A percentile compares a stretch with the other conserved stretches of the same genome.
Evolutionary conservation across 192 early-diverging fungal genomes (phyloP).

Genomic region (Coemansia sp.): DNA sequence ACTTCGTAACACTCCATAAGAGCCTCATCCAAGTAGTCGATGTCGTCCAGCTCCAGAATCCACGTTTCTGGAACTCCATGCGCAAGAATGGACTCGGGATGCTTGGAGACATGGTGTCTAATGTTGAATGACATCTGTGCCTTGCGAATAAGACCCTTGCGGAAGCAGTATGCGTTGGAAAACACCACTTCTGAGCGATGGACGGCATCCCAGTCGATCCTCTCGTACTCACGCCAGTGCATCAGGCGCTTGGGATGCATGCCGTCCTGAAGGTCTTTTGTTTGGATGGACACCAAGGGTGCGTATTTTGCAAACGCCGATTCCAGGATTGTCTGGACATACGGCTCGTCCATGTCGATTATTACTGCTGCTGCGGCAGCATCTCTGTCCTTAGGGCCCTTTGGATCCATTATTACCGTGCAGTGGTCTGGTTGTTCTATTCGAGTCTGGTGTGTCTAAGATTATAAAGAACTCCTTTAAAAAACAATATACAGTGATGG

Average conservation of each 20-base stretch:
- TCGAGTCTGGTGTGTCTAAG: too few species aligned
- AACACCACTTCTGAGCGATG: conserved; percentile 36
- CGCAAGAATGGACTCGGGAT: conserved; percentile 57
- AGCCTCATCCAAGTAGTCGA: conserved; percentile 68
- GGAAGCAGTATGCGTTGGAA: conserved; percentile 63
- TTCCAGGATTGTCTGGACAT: conserved; percentile 47
- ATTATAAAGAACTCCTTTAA: too few species aligned
- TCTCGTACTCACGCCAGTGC: conserved; percentile 70
- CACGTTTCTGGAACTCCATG: conserved; percentile 63
- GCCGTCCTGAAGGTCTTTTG: background rate
- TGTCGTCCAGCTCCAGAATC: conserved; percentile 64
- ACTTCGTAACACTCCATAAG: conserved; percentile 69
- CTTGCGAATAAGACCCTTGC: conserved; percentile 70
- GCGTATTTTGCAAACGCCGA: conserved; percentile 26
- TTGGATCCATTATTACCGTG: background rate
- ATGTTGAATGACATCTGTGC: conserved; percentile 66
- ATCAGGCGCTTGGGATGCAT: conserved; percentile 14
- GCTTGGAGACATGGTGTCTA: conserved; percentile 58
- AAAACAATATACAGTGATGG: too few species aligned
- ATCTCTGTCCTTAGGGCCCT: background rate
- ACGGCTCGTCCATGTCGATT: conserved; percentile 56
- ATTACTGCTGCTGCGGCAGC: conserved; percentile 24
- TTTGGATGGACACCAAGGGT: conserved; percentile 7
- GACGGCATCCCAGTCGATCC: conserved; percentile 60
- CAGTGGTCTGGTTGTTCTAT: too few species aligned